phyloP scores from a whole-genome alignment of 176 grass and related monocot species.

The Oryza meridionalis region DNA sequence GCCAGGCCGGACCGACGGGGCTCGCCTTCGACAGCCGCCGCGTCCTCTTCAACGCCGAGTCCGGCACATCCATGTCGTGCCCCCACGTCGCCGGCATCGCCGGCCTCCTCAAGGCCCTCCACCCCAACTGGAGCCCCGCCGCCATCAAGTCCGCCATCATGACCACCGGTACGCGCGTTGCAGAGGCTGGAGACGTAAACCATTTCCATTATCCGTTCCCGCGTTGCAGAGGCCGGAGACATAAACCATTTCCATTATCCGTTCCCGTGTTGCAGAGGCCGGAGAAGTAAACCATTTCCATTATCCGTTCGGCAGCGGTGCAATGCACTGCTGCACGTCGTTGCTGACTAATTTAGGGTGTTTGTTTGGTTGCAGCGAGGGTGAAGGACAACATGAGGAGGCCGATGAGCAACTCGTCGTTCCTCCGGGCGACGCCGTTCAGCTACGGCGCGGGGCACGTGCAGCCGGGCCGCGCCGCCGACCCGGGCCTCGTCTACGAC shows the following conservation, averaged over 20 bases:
- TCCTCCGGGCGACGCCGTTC: conserved; percentile 69
- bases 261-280: too few species aligned
- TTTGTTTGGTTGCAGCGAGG: conserved; percentile 47
- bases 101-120: conserved; percentile 74
- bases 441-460: conserved; percentile 88
- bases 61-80: conserved; percentile 96
- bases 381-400: conserved; percentile 62
- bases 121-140: conserved; percentile 82
- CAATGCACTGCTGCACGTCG: too few species aligned
- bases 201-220: too few species aligned
- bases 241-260: too few species aligned
- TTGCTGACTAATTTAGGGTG: too few species aligned
- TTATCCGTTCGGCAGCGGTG: too few species aligned
- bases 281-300: too few species aligned
- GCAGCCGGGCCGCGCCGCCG: conserved; percentile 65
- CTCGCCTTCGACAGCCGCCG: conserved; percentile 74
- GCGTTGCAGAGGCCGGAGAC: too few species aligned
- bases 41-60: conserved; percentile 86
- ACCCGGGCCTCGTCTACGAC: conserved; percentile 92
- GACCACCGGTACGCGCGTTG: conserved; percentile 56
- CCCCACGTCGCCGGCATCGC: conserved; percentile 83
- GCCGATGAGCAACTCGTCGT: conserved; percentile 74
- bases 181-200: too few species aligned
- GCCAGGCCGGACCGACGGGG: conserved; percentile 56
- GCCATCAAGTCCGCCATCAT: conserved; percentile 93